These are phyloP conservation scores for Phalaenopsis hybrid DNA, from an alignment of 116 monocot genomes.

Conservation along the genomic window DNA sequence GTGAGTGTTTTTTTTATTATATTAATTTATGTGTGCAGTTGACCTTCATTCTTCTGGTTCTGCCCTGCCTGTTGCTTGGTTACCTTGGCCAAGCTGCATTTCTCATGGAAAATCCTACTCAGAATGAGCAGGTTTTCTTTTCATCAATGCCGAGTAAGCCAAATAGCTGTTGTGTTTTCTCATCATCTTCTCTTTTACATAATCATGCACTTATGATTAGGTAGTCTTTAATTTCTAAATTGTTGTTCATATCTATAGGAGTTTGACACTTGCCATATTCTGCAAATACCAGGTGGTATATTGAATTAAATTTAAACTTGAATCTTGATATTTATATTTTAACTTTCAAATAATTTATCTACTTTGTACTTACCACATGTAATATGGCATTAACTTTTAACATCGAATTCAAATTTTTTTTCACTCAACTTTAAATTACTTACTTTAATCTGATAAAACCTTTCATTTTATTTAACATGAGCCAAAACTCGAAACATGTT, in stretches of 20 bases:
- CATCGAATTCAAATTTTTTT: neutral
- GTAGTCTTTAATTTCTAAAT: neutral
- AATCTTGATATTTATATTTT: neutral
- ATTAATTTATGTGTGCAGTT: slow-evolving; percentile 39
- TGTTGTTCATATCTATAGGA: neutral
- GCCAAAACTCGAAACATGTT: neutral
- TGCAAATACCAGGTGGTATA: too few species aligned
- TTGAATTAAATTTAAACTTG: neutral
- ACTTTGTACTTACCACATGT: neutral
- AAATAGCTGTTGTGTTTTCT: neutral
- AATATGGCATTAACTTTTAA: neutral
- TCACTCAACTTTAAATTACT: neutral
- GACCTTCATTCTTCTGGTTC: slow-evolving; percentile 79
- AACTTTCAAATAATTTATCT: neutral
- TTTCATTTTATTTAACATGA: neutral
- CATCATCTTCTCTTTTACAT: neutral
- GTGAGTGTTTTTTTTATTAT: neutral
- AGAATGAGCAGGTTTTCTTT: slow-evolving; percentile 79
- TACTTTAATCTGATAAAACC: neutral
- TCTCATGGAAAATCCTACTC: slow-evolving; percentile 66
- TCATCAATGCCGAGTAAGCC: slow-evolving; percentile 82
- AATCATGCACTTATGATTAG: neutral
- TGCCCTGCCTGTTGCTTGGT: slow-evolving; percentile 91
- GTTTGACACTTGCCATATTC: too few species aligned
- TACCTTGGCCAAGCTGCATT: slow-evolving; percentile 98